These are phyloP conservation scores for Exidia glandulosa DNA, from an alignment of 768 basidiomycete species.

Conservation along the genomic window DNA sequence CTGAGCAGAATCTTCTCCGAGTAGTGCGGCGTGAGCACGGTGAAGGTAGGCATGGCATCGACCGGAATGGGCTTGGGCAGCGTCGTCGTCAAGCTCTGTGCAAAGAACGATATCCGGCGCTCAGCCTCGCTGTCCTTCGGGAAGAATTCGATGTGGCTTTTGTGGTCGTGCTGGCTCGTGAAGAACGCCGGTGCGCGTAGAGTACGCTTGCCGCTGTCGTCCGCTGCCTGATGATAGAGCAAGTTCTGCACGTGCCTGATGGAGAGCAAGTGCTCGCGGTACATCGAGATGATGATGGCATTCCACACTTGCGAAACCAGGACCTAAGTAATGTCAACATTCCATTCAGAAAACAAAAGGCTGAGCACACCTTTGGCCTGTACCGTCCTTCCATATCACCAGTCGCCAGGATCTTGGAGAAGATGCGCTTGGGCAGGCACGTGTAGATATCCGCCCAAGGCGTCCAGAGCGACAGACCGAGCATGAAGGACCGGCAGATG, in stretches of 20 bases:
- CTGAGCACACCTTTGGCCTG: constrained; percentile 73
- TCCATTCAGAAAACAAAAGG: background rate
- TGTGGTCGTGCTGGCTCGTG: constrained; percentile 71
- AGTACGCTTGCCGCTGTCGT: constrained; percentile 72
- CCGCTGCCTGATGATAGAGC: constrained; percentile 93
- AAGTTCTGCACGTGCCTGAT: constrained; percentile 98
- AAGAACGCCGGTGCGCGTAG: constrained; percentile 97
- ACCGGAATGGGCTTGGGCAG: constrained; percentile 92
- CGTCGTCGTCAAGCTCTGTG: constrained; percentile 90
- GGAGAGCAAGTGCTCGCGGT: constrained; percentile 92
- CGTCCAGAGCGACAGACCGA: constrained; percentile 97
- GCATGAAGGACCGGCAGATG: constrained; percentile 77
- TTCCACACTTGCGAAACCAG: constrained; percentile 99
- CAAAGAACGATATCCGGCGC: constrained; percentile 96
- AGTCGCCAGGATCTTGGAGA: constrained; percentile 92
- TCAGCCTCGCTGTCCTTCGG: constrained; percentile 91
- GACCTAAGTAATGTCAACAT: constrained; percentile 33
- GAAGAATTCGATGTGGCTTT: constrained; percentile 78
- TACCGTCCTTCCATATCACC: constrained; percentile 99
- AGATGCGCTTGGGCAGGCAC: constrained; percentile 92
- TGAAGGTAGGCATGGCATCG: constrained; percentile 99
- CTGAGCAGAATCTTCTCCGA: constrained; percentile 97
- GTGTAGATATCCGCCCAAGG: constrained; percentile 98
- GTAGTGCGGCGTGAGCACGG: constrained; percentile 98
- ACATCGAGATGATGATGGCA: constrained; percentile 99